Percentiles rank a stretch among this genome's conserved stretches.
Evolutionary conservation across 116 monocot species (phyloP).

Genomic region (Iris pallida): DNA sequence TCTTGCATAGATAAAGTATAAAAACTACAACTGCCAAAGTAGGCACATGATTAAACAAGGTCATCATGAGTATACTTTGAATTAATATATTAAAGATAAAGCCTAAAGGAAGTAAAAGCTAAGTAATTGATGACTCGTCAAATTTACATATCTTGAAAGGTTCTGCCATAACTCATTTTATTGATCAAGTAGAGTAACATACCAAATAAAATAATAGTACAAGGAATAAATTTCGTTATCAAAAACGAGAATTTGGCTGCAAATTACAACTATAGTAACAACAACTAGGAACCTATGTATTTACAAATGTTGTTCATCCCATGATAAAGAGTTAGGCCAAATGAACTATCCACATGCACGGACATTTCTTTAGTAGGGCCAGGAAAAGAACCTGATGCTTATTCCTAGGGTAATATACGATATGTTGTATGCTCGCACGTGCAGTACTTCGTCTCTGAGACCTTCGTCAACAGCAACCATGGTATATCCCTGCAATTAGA

Average conservation of each 20-base stretch:
- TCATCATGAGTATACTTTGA: too few species aligned
- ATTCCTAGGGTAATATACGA: slow-evolving; percentile 85
- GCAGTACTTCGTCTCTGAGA: slow-evolving; percentile 63
- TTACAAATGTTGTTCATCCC: not conserved
- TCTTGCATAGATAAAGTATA: too few species aligned
- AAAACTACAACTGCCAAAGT: too few species aligned
- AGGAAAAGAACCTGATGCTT: slow-evolving; percentile 67
- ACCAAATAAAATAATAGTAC: too few species aligned
- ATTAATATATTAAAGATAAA: too few species aligned
- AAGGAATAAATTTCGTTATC: not conserved
- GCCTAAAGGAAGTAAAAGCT: too few species aligned
- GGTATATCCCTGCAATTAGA: slow-evolving; percentile 31
- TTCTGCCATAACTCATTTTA: too few species aligned
- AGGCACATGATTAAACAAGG: too few species aligned
- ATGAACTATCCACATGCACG: not conserved
- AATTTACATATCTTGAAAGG: slow-evolving; percentile 4
- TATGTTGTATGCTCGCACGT: slow-evolving; percentile 78
- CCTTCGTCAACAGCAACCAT: slow-evolving; percentile 25
- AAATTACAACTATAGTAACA: not conserved
- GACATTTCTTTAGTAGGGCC: not conserved
- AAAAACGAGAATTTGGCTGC: not conserved
- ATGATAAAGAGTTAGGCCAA: too few species aligned
- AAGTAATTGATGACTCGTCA: not conserved
- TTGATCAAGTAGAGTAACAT: too few species aligned
- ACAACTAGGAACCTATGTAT: not conserved